Conservation (phyloP, 1,284 basidiomycete genomes). For the Naganishia albida region DNA sequence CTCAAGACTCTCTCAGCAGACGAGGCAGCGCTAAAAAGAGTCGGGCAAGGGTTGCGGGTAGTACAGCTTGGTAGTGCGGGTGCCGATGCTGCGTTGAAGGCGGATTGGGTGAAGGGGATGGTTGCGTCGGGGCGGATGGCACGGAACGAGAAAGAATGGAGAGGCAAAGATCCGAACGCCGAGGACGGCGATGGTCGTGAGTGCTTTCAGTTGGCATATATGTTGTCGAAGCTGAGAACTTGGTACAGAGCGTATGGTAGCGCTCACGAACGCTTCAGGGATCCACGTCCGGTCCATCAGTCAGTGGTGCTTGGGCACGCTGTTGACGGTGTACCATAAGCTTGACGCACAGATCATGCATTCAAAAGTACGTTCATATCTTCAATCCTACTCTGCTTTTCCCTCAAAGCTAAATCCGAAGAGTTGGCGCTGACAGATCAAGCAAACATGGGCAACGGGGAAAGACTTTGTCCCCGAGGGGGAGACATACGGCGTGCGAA, state of each 20-base stretch:
- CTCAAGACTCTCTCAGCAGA: conserved; percentile 15
- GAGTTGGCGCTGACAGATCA: conserved; percentile 34
- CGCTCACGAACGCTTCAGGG: conserved; percentile 46
- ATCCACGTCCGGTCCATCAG: conserved; percentile 50
- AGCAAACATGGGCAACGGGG: conserved; percentile 40
- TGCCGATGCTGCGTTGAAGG: conserved; percentile 36
- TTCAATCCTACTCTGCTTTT: neutral
- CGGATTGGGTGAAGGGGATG: conserved; percentile 32
- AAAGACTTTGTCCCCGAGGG: conserved; percentile 38
- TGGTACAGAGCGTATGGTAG: conserved; percentile 34
- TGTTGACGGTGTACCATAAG: conserved; percentile 45
- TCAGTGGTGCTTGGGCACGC: conserved; percentile 47
- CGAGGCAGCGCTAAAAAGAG: neutral
- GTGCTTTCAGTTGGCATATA: neutral
- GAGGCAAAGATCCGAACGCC: conserved; percentile 5
- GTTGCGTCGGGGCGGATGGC: conserved; percentile 5
- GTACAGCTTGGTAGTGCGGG: conserved; percentile 46
- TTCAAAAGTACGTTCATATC: conserved; percentile 39
- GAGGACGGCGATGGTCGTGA: neutral
- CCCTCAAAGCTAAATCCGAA: neutral
- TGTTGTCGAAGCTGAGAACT: neutral
- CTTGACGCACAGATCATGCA: conserved; percentile 42
- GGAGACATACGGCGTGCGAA: conserved; percentile 39
- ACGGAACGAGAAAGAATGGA: conserved; percentile 2
- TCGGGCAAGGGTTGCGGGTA: conserved; percentile 36